These are phyloP conservation scores for Ceratobasidium sp. DNA, from an alignment of 1,284 basidiomycete genomes.

Conservation along the genomic window DNA sequence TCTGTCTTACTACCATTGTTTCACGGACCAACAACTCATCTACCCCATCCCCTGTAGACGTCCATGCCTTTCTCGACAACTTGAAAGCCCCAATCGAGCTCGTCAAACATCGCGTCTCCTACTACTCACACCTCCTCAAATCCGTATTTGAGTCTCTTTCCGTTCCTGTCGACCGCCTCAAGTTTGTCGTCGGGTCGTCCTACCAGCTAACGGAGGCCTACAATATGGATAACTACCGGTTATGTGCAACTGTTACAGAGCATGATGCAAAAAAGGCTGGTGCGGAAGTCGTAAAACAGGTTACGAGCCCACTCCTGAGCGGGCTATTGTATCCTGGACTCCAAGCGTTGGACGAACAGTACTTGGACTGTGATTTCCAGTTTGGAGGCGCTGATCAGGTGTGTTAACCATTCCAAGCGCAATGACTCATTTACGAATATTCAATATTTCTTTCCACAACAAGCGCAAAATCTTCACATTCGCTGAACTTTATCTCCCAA, in stretches of 20 bases:
- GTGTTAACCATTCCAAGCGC: conserved; percentile 46
- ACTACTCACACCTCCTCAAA: conserved; percentile 88
- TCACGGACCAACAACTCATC: background rate
- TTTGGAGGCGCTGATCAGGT: conserved; percentile 99
- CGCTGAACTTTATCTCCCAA: conserved; percentile 94
- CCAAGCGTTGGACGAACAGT: conserved; percentile 98
- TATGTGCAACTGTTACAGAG: conserved; percentile 91
- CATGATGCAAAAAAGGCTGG: conserved; percentile 99
- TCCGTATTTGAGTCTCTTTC: conserved; percentile 91
- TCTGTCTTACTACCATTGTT: conserved; percentile 55
- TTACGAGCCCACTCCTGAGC: conserved; percentile 90
- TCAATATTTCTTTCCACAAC: background rate
- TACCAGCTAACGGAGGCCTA: conserved; percentile 95
- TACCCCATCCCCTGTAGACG: conserved; percentile 66
- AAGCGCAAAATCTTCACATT: conserved; percentile 99
- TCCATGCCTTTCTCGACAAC: conserved; percentile 98
- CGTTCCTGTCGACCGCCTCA: conserved; percentile 87
- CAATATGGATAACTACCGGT: conserved; percentile 94
- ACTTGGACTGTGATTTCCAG: conserved; percentile 96
- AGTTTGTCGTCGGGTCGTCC: conserved; percentile 89
- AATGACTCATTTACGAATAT: conserved; percentile 23
- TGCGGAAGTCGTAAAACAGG: conserved; percentile 98
- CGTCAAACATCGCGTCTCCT: conserved; percentile 89
- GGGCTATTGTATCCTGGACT: conserved; percentile 96
- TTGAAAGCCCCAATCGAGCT: conserved; percentile 97